Evolutionary conservation across 2,329 filamentous ascomycete genomes (phyloP).

Genomic region (Orbilia oligospora): DNA sequence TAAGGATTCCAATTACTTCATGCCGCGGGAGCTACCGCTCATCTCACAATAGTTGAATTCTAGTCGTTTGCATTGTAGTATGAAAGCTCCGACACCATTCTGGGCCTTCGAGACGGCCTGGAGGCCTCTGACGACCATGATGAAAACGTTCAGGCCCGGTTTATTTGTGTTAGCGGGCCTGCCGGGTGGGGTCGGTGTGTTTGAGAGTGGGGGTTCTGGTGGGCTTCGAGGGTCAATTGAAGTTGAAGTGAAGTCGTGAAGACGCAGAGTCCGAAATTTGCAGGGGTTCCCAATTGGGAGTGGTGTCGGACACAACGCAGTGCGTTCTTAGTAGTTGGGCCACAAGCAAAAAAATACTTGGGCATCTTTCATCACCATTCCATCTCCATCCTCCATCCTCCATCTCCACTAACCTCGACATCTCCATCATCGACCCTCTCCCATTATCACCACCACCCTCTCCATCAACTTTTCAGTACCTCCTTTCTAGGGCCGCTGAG

Average conservation of each 20-base stretch:
- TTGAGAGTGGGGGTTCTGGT: constrained; percentile 9
- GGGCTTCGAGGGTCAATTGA: constrained; percentile 11
- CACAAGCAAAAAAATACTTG: neutral
- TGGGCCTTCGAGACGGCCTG: constrained; percentile 68
- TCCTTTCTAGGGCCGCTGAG: constrained; percentile 1
- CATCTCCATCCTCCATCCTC: constrained; percentile 13
- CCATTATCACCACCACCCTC: constrained; percentile 7
- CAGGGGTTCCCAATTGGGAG: constrained; percentile 34
- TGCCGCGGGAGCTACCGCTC: constrained; percentile 91
- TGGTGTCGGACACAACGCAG: constrained; percentile 22
- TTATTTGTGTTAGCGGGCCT: neutral
- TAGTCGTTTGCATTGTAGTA: constrained; percentile 95
- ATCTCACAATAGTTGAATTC: constrained; percentile 98
- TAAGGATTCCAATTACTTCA: constrained; percentile 78
- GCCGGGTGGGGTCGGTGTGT: constrained; percentile 14
- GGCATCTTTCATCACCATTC: constrained; percentile 16
- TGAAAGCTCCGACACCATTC: constrained; percentile 97
- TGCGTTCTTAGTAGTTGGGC: neutral
- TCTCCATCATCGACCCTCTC: neutral
- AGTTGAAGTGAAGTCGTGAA: constrained; percentile 20
- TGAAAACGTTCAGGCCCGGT: constrained; percentile 30
- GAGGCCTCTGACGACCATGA: constrained; percentile 60
- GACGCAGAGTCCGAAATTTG: constrained; percentile 44
- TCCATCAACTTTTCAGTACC: neutral
- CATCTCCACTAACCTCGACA: neutral